phyloP scores from a whole-genome alignment of 352 stramenopile genomes.

The Phytophthora sp. region DNA sequence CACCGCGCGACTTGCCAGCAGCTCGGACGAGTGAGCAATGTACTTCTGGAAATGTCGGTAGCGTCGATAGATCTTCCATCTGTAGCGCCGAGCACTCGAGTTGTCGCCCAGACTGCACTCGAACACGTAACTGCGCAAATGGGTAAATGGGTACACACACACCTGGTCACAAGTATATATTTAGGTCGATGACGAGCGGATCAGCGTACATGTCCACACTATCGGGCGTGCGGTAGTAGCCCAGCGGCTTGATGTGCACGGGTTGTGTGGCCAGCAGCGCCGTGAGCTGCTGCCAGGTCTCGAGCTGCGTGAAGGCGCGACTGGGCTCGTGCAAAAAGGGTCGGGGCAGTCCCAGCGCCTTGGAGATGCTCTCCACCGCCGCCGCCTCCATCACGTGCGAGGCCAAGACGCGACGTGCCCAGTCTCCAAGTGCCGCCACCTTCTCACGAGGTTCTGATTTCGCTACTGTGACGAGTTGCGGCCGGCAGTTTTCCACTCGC shows the following conservation, averaged over 20 bases:
- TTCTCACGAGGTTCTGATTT: conserved; percentile 24
- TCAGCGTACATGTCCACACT: conserved; percentile 85
- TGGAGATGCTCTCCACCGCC: conserved; percentile 58
- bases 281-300: conserved; percentile 68
- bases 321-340: conserved; percentile 73
- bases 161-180: background rate
- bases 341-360: conserved; percentile 60
- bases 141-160: background rate
- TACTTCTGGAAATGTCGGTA: conserved; percentile 87
- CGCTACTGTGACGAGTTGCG: too few species aligned
- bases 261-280: conserved; percentile 50
- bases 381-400: conserved; percentile 35
- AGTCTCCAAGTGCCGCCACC: conserved; percentile 9
- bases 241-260: conserved; percentile 64
- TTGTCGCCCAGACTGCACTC: conserved; percentile 57
- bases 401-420: background rate
- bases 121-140: conserved; percentile 86
- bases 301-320: conserved; percentile 60
- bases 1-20: conserved; percentile 48
- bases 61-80: conserved; percentile 87
- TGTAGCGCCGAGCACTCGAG: conserved; percentile 34
- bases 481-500: background rate
- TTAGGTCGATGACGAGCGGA: too few species aligned
- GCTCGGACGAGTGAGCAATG: conserved; percentile 61
- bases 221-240: conserved; percentile 84